Conservation (phyloP, 208 protist species). For the Trypanosoma cruzi region DNA sequence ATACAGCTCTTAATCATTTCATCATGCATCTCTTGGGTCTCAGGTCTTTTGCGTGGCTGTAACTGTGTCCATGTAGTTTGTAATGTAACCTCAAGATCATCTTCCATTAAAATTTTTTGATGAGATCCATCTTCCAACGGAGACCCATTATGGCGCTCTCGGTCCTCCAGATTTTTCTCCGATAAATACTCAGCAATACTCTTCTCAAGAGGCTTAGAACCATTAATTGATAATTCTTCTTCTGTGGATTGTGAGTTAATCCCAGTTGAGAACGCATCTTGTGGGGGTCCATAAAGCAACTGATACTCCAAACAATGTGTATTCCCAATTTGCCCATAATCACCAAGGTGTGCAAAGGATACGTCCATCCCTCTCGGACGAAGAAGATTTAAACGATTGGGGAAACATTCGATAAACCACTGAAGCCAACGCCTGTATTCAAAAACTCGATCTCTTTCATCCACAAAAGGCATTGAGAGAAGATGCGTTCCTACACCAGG, state of each 20-base stretch:
- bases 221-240: conserved; percentile 1
- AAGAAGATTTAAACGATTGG: conserved; percentile 61
- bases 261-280: background rate
- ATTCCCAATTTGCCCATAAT: conserved; percentile 82
- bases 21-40: conserved; percentile 66
- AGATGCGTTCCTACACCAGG: conserved; percentile 79
- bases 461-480: conserved; percentile 57
- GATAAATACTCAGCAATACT: conserved; percentile 32
- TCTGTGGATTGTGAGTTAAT: background rate
- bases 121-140: conserved; percentile 5
- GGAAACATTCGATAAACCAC: conserved; percentile 86
- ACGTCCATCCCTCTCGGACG: conserved; percentile 78
- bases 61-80: conserved; percentile 53
- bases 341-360: conserved; percentile 79
- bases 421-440: conserved; percentile 81
- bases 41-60: conserved; percentile 39
- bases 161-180: conserved; percentile 24
- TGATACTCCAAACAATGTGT: conserved; percentile 72
- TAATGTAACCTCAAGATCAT: conserved; percentile 28
- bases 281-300: conserved; percentile 70
- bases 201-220: conserved; percentile 1
- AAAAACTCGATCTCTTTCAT: conserved; percentile 53
- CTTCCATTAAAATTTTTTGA: conserved; percentile 10
- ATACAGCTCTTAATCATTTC: conserved; percentile 58
- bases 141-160: conserved; percentile 3